A percentile compares a stretch with the other conserved stretches of the same genome.
phyloP scores from a whole-genome alignment of 306 rosid genomes.

The Malus domestica region DNA sequence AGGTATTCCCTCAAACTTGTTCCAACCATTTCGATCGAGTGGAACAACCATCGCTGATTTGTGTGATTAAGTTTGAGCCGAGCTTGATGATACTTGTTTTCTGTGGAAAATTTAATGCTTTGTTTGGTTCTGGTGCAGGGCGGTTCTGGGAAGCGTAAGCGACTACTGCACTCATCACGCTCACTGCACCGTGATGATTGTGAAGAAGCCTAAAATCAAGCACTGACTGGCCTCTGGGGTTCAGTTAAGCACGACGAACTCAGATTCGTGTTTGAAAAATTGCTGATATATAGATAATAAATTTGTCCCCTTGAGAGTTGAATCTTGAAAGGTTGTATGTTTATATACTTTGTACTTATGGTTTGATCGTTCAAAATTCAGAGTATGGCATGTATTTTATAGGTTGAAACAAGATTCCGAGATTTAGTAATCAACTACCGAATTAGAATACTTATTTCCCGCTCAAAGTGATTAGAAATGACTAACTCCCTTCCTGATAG shows the following conservation, averaged over 20 bases:
- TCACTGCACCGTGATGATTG: slow-evolving; percentile 18
- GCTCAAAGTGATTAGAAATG: too few species aligned
- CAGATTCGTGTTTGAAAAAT: neutral
- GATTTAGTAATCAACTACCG: too few species aligned
- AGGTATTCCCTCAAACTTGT: neutral
- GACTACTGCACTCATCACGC: slow-evolving; percentile 17
- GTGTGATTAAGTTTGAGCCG: neutral
- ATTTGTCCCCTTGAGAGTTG: neutral
- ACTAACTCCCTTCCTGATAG: too few species aligned
- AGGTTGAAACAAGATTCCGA: neutral
- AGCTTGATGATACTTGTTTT: neutral
- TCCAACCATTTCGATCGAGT: neutral
- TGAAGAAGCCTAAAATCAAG: slow-evolving; percentile 14
- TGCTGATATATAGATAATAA: too few species aligned
- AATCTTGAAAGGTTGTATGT: neutral
- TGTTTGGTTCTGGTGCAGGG: slow-evolving; percentile 13
- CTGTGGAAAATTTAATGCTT: neutral
- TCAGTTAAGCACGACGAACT: neutral
- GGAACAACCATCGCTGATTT: neutral
- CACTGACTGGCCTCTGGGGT: neutral
- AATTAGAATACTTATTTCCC: fast-evolving
- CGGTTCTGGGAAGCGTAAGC: slow-evolving; percentile 18
- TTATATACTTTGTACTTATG: neutral
- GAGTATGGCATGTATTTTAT: neutral
- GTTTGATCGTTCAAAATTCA: neutral